These are phyloP conservation scores for Xylariaceae sp. DNA, from an alignment of 2,329 filamentous ascomycete species.

Conservation along the genomic window DNA sequence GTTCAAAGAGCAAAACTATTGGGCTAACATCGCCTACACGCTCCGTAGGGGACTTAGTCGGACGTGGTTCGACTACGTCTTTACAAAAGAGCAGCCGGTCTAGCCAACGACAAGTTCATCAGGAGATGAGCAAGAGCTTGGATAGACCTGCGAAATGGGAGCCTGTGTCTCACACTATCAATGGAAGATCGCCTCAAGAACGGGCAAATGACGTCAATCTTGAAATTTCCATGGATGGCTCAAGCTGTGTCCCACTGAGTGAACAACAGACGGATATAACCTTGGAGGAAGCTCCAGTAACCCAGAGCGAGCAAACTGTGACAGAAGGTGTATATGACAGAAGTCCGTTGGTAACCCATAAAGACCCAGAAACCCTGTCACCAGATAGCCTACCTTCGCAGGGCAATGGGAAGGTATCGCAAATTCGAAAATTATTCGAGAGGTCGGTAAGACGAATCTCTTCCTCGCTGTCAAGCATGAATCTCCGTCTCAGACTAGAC, in stretches of 20 bases:
- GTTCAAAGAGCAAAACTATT: conserved; percentile 5
- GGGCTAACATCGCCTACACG: conserved; percentile 5
- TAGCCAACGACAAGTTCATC: conserved; percentile 7
- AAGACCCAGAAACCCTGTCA: conserved; percentile 2
- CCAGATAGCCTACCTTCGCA: not conserved
- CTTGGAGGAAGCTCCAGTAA: not conserved
- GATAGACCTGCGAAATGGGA: not conserved
- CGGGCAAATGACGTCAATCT: not conserved
- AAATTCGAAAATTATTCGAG: conserved; percentile 42
- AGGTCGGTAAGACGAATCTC: conserved; percentile 24
- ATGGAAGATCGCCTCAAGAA: not conserved
- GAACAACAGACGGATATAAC: not conserved
- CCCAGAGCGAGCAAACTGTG: not conserved
- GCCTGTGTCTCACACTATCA: not conserved
- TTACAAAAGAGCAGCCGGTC: conserved; percentile 21
- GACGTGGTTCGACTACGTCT: conserved; percentile 2
- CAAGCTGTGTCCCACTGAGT: not conserved
- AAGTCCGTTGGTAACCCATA: not conserved
- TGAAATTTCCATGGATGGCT: conserved; percentile 10
- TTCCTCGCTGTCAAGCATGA: conserved; percentile 34
- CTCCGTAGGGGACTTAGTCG: not conserved
- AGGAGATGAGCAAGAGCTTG: not conserved
- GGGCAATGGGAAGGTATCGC: conserved; percentile 38
- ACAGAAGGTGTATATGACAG: not conserved
- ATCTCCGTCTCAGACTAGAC: conserved; percentile 27